phyloP scores from a whole-genome alignment of 345 rosid genomes.

The sweet orange (Citrus sinensis) region DVS_A1.0 CM039162.1:29754001-29754500 shows the following conservation, averaged over 20 bases:
- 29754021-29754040: slow-evolving; percentile 70
- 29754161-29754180: neutral
- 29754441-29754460: slow-evolving; percentile 98
- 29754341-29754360: neutral
- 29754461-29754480: slow-evolving; percentile 93
- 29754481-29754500: slow-evolving; percentile 71
- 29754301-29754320: slow-evolving; percentile 62
- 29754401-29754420: slow-evolving; percentile 96
- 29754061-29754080: slow-evolving; percentile 90
- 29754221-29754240: slow-evolving; percentile 91
- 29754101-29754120: slow-evolving; percentile 47
- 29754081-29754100: slow-evolving; percentile 87
- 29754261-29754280: slow-evolving; percentile 71
- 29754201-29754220: slow-evolving; percentile 1
- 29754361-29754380: neutral
- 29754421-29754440: slow-evolving; percentile 92
- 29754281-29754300: slow-evolving; percentile 66
- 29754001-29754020: slow-evolving; percentile 17
- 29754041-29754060: slow-evolving; percentile 88
- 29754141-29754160: neutral
- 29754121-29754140: neutral
- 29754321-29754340: slow-evolving; percentile 5
- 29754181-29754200: neutral
- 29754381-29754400: slow-evolving; percentile 42
- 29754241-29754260: slow-evolving; percentile 83